Percentiles rank a stretch among this genome's conserved stretches.
Evolutionary conservation across 345 rosid species (phyloP).

Genomic region (Firmiana major): DNA sequence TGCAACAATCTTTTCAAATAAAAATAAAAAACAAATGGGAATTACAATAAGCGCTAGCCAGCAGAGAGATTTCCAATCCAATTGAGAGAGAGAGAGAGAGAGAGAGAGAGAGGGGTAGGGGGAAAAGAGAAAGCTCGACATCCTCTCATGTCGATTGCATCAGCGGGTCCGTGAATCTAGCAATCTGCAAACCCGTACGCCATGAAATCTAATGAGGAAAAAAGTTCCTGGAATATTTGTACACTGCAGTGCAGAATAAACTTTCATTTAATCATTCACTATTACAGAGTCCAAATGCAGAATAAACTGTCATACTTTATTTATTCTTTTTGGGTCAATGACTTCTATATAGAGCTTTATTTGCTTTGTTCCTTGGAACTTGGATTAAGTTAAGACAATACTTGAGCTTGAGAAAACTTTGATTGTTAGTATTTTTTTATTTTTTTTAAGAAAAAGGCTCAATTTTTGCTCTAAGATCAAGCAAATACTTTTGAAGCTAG

Average conservation of each 20-base stretch:
- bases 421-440: too few relatives aligned
- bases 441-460: too few relatives aligned
- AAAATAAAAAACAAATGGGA: not conserved
- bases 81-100: not conserved
- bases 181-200: conserved; percentile 33
- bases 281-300: not conserved
- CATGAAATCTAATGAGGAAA: conserved; percentile 10
- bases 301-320: not conserved
- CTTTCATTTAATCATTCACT: not conserved
- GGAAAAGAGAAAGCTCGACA: conserved; percentile 28
- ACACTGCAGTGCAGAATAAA: too few relatives aligned
- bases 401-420: too few relatives aligned
- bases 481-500: too few relatives aligned
- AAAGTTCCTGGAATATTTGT: not conserved
- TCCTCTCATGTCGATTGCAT: conserved; percentile 54
- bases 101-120: not conserved
- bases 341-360: not conserved
- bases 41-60: not conserved
- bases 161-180: conserved; percentile 19
- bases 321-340: not conserved
- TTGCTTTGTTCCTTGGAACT: too few relatives aligned
- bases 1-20: not conserved
- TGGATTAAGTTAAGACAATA: too few relatives aligned
- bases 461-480: too few relatives aligned
- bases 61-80: conserved; percentile 2